A percentile compares a stretch with the other conserved stretches of the same genome.
Evolutionary conservation across 495 filamentous ascomycete genomes (phyloP).

Genomic region (Trichoderma reesei): DNA sequence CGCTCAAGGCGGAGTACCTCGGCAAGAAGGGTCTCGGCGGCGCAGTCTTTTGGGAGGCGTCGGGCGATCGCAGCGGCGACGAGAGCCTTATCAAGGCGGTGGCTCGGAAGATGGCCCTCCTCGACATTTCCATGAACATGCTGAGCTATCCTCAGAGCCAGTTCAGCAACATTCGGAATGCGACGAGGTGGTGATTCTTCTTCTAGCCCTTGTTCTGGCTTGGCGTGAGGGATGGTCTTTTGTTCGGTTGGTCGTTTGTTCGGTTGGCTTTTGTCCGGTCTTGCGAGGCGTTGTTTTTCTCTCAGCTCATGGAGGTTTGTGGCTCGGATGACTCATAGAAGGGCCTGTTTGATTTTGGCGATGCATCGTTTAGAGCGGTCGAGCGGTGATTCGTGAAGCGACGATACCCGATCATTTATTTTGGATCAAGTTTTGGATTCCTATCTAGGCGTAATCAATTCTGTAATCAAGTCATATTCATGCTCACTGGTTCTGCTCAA

Average conservation of each 20-base stretch:
- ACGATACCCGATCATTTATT: no score
- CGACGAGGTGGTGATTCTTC: neutral
- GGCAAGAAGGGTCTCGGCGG: constrained; percentile 56
- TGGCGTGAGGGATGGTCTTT: neutral
- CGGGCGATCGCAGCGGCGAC: constrained; percentile 53
- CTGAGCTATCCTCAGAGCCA: constrained; percentile 56
- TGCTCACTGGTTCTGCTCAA: no score
- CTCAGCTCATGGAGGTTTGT: no score
- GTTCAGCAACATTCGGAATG: constrained; percentile 55
- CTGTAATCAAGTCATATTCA: no score
- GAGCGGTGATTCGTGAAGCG: neutral
- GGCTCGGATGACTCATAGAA: no score
- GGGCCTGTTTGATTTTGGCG: no score
- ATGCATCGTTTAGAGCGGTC: no score
- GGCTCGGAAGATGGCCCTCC: constrained; percentile 36
- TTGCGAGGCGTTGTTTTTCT: no score
- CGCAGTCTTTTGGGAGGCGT: constrained; percentile 87
- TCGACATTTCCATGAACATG: constrained; percentile 54
- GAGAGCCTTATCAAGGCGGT: constrained; percentile 56
- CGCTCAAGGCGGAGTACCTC: constrained; percentile 58
- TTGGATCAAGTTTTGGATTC: no score
- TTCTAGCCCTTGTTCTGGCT: neutral
- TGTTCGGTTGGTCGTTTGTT: neutral
- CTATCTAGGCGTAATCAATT: no score
- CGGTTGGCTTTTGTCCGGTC: neutral